Conservation (phyloP, 768 basidiomycete species). For the Boletus edulis region DNA sequence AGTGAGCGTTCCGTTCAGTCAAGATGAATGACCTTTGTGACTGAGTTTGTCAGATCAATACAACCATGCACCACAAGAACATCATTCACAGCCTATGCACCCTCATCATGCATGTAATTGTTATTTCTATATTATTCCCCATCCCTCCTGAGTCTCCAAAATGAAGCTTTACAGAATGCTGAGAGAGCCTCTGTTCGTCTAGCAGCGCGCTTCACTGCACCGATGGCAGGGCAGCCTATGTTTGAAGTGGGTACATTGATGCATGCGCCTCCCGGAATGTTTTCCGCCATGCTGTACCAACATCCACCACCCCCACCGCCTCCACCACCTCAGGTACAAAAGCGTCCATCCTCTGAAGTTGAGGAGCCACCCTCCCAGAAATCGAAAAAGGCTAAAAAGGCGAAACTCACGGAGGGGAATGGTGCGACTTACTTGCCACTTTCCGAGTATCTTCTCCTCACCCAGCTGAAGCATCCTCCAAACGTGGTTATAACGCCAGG, state of each 20-base stretch:
- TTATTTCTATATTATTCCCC: slow-evolving; percentile 20
- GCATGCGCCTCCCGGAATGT: slow-evolving; percentile 26
- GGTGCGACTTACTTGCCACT: slow-evolving; percentile 22
- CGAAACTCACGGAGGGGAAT: slow-evolving; percentile 34
- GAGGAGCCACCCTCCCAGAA: slow-evolving; percentile 42
- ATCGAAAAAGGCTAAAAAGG: slow-evolving; percentile 46
- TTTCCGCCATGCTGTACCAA: slow-evolving; percentile 30
- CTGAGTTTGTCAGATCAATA: slow-evolving; percentile 33
- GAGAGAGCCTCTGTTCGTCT: slow-evolving; percentile 60
- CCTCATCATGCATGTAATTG: slow-evolving; percentile 34
- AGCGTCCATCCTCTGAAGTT: slow-evolving; percentile 38
- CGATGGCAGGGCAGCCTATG: slow-evolving; percentile 29
- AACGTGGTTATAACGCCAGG: slow-evolving; percentile 68
- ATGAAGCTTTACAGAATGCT: slow-evolving; percentile 48
- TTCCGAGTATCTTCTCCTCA: slow-evolving; percentile 9
- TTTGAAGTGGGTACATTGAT: slow-evolving; percentile 35
- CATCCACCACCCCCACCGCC: slow-evolving; percentile 28
- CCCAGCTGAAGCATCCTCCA: slow-evolving; percentile 39
- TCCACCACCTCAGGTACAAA: slow-evolving; percentile 30
- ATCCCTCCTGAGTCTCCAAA: slow-evolving; percentile 20
- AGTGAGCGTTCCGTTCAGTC: slow-evolving; percentile 35
- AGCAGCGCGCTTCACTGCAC: slow-evolving; percentile 46
- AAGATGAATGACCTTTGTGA: neutral
- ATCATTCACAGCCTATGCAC: slow-evolving; percentile 28
- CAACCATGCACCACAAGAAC: slow-evolving; percentile 33